phyloP scores from a whole-genome alignment of 345 rosid species.

The Viola odorata region DNA sequence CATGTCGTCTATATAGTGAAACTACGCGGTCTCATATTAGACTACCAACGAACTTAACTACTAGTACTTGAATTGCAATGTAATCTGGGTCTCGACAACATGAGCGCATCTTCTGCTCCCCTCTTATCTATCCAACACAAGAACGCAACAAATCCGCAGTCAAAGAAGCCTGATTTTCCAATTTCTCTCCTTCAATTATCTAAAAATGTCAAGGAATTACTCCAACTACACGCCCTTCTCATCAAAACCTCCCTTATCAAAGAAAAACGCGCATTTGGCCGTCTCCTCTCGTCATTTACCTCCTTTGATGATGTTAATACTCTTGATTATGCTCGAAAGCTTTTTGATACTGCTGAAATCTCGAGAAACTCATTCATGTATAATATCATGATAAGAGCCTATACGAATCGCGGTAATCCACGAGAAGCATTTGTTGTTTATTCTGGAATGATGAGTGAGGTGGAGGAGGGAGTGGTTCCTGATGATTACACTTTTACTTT shows the following conservation, averaged over 20 bases:
- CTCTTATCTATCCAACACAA: conserved; percentile 5
- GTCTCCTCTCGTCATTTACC: conserved; percentile 16
- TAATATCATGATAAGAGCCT: conserved; percentile 15
- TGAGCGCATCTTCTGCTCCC: conserved; percentile 11
- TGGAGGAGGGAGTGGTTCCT: neutral
- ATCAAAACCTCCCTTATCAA: conserved; percentile 18
- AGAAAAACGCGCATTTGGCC: conserved; percentile 21
- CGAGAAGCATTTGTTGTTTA: conserved; percentile 11
- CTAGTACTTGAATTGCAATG: neutral
- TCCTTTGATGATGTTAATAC: conserved; percentile 1
- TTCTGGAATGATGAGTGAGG: conserved; percentile 13
- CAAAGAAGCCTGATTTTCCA: conserved; percentile 13
- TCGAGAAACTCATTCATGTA: conserved; percentile 17
- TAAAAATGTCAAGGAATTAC: conserved; percentile 10
- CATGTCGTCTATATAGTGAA: too few relatives aligned
- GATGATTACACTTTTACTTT: conserved; percentile 22
- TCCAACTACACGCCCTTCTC: conserved; percentile 16
- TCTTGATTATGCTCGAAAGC: conserved; percentile 17
- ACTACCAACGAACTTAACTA: neutral
- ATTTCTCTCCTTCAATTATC: conserved; percentile 13
- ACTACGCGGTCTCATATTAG: too few relatives aligned
- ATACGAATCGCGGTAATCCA: conserved; percentile 11
- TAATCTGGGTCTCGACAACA: neutral
- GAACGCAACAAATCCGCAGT: conserved; percentile 2
- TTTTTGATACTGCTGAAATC: conserved; percentile 3